phyloP scores from a whole-genome alignment of 768 basidiomycete species.

The Sporobolomyces phaffii region DNA sequence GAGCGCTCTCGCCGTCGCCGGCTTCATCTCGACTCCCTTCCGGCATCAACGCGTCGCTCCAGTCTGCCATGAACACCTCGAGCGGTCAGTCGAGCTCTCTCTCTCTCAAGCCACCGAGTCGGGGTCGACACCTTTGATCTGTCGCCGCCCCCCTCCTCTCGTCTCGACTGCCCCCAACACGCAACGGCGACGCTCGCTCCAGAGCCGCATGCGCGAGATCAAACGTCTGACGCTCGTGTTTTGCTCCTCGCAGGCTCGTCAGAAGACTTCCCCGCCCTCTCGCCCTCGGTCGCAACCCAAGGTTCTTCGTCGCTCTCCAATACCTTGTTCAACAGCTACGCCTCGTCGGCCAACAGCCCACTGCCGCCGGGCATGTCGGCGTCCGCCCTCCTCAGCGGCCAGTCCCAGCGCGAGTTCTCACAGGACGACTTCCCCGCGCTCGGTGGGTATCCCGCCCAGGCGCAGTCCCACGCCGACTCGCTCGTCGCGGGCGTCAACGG shows the following conservation, averaged over 20 bases:
- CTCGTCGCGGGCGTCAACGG: conserved; percentile 22
- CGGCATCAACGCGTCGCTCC: neutral
- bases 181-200: too few relatives aligned
- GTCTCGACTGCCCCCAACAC: too few relatives aligned
- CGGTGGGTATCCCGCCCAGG: conserved; percentile 13
- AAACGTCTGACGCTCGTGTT: neutral
- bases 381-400: neutral
- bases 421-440: conserved; percentile 38
- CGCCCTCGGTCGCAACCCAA: conserved; percentile 54
- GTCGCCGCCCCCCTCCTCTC: neutral
- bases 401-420: conserved; percentile 1
- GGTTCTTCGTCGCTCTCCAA: conserved; percentile 43
- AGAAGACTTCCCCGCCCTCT: conserved; percentile 74
- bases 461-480: neutral
- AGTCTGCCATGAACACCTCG: conserved; percentile 3
- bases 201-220: neutral
- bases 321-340: conserved; percentile 30
- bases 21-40: neutral
- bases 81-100: neutral
- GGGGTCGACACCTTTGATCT: neutral
- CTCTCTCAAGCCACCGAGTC: neutral
- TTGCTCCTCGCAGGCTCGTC: neutral
- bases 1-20: neutral
- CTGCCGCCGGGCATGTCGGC: conserved; percentile 46
- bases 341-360: conserved; percentile 47